These are phyloP conservation scores for Limonium bicolor DNA, from an alignment of 148 eudicot genomes.

Conservation along the genomic window DNA sequence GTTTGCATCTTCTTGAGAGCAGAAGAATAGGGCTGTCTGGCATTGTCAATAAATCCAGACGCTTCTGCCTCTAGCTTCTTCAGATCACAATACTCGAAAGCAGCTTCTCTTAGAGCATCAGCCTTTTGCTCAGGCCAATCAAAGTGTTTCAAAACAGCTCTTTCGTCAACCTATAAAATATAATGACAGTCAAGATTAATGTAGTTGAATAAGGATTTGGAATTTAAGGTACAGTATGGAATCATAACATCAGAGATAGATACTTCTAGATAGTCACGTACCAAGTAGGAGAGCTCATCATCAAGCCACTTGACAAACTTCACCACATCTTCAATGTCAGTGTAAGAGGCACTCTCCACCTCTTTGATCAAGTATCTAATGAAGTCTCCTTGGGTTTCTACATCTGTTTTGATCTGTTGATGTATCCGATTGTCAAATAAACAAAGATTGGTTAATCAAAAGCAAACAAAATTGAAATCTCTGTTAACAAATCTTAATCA, in stretches of 20 bases:
- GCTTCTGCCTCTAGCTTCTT: constrained; percentile 83
- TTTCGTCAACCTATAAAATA: constrained; percentile 89
- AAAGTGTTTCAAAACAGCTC: constrained; percentile 93
- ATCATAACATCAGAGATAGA: no score
- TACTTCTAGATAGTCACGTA: no score
- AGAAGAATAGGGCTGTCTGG: constrained; percentile 55
- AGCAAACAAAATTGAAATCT: no score
- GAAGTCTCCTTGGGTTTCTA: constrained; percentile 89
- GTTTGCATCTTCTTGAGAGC: constrained; percentile 94
- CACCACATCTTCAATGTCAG: constrained; percentile 76
- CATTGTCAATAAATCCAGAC: constrained; percentile 46
- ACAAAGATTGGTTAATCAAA: no score
- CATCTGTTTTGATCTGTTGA: constrained; percentile 86
- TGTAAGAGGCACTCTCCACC: constrained; percentile 56
- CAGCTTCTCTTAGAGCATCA: constrained; percentile 92
- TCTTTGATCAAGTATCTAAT: constrained; percentile 65
- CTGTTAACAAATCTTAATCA: no score
- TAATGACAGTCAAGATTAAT: background rate
- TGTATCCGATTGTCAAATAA: no score
- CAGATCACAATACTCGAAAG: constrained; percentile 85
- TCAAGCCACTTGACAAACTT: constrained; percentile 95
- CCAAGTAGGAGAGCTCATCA: constrained; percentile 89
- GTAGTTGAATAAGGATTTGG: background rate
- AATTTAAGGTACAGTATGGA: no score
- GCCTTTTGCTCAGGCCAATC: constrained; percentile 97